Base-by-base conservation (phyloP, 2,329 filamentous ascomycete genomes). In the Colletotrichum sp. region DNA sequence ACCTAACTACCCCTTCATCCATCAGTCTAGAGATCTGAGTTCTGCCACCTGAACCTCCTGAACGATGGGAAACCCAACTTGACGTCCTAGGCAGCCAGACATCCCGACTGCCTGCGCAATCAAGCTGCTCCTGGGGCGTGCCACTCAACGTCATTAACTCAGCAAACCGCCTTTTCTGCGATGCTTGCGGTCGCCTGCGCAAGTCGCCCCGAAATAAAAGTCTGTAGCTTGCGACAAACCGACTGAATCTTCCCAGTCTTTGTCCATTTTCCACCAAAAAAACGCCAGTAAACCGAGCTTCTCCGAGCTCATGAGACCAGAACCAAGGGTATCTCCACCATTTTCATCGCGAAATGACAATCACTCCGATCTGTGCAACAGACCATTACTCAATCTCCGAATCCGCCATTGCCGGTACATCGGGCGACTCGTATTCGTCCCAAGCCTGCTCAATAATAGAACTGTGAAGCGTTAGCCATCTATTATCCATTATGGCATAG, bases 401-500 rank as follows among this genome's bases (percentile, higher is more conserved):
- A 10, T 75, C 69, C 21, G 69, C 63, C 69, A 75, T 73, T 7
- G 73, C 73, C 24, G 70, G 73, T 14, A 75, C 73, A 12, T 75
- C 73, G 4, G 56, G 69, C 10, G 73, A 75, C 21, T 75, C 73
- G 48, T 73, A 75, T 12, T 52, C 64, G 14, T 86, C 83, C 7
- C 85, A 85, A 2, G 90, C 90, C 71, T 87, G 89, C 12, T 88
- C 85, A 28, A 84, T 79, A 14, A 70, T 77, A 4, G 78, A 76
- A 16, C 81, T 83, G 8, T 26, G 16, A 26, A 10, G 26, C 18
- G 58, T 71, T 38, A 73, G 58, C n/a, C 18, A 32, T 64, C 18
- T 12, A 38, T 7, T 14, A 30, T 7, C 18, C 10, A 38, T 16
- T 18, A 30, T 7, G 9, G 13, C 7, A 12, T 3, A 14, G 14